phyloP scores from a whole-genome alignment of 305 asterid species.

The Galium porrigens region DNA sequence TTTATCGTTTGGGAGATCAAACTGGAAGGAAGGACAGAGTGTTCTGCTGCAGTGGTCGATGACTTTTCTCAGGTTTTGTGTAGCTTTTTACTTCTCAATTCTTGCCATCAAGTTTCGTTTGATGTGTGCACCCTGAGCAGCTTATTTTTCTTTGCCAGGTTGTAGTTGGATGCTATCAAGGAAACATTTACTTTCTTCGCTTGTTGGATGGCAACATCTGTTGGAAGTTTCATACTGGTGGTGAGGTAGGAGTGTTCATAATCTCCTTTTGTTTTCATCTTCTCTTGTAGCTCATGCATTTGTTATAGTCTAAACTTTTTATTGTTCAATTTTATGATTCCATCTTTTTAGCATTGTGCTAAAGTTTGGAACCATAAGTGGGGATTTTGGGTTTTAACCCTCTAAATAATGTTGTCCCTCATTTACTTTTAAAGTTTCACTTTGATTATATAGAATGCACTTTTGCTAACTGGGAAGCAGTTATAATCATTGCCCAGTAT shows the following conservation, averaged over 20 bases:
- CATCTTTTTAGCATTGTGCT: neutral
- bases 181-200: slow-evolving; percentile 61
- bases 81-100: slow-evolving; percentile 11
- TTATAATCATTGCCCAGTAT: neutral
- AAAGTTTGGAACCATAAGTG: neutral
- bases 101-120: slow-evolving; percentile 8
- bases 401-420: neutral
- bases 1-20: slow-evolving; percentile 54
- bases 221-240: slow-evolving; percentile 66
- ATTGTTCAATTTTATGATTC: neutral
- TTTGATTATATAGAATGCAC: neutral
- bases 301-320: neutral
- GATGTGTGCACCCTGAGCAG: slow-evolving; percentile 11
- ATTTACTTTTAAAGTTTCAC: neutral
- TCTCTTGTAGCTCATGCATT: slow-evolving; percentile 3
- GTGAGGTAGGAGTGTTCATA: slow-evolving; percentile 43
- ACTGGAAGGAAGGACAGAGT: slow-evolving; percentile 69
- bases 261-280: slow-evolving; percentile 4
- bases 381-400: neutral
- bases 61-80: slow-evolving; percentile 64
- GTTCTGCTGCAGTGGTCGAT: slow-evolving; percentile 73
- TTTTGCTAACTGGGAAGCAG: neutral
- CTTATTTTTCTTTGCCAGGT: slow-evolving; percentile 30
- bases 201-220: slow-evolving; percentile 49
- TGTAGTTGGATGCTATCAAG: slow-evolving; percentile 80